Percentiles rank a stretch among this genome's conserved stretches.
Evolutionary conservation across 148 eudicot genomes (phyloP).

Genomic region (Bassia scoparia): DNA sequence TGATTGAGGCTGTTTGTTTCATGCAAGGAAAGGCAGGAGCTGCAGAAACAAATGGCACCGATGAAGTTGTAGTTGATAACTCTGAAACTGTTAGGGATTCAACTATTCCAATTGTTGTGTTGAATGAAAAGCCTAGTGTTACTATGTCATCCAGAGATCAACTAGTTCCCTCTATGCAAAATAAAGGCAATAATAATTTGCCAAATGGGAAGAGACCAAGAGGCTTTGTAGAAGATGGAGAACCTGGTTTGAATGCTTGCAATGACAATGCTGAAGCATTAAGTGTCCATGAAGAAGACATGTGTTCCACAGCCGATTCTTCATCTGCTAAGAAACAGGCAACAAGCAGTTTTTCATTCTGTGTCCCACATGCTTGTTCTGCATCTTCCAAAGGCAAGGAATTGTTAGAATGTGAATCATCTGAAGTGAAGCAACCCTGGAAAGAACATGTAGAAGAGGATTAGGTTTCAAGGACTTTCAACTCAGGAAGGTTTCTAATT

Average conservation of each 20-base stretch:
- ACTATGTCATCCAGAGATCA: constrained; percentile 76
- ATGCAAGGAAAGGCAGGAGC: constrained; percentile 62
- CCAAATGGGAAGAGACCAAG: constrained; percentile 53
- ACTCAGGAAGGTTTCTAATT: constrained; percentile 27
- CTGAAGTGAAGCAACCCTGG: constrained; percentile 41
- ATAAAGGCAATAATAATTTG: constrained; percentile 21
- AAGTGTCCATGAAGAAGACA: constrained; percentile 60
- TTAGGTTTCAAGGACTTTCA: constrained; percentile 28
- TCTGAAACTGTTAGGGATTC: constrained; percentile 30
- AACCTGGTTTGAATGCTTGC: constrained; percentile 16
- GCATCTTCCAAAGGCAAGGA: constrained; percentile 25
- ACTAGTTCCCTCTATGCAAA: constrained; percentile 68
- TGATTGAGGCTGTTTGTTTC: constrained; percentile 52
- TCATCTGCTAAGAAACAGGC: constrained; percentile 57
- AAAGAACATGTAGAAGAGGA: constrained; percentile 34
- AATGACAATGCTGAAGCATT: constrained; percentile 28
- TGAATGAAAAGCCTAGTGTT: constrained; percentile 37
- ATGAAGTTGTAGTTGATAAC: constrained; percentile 78
- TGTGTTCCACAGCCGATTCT: constrained; percentile 84
- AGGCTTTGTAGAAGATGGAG: constrained; percentile 31
- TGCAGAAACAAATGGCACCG: constrained; percentile 35
- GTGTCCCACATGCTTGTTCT: constrained; percentile 57
- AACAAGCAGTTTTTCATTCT: constrained; percentile 46
- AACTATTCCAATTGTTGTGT: constrained; percentile 38
- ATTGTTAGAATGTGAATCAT: constrained; percentile 33